Evolutionary conservation across 129 eudicot genomes (phyloP).

Genomic region (Chrysanthemum seticuspe): DNA sequence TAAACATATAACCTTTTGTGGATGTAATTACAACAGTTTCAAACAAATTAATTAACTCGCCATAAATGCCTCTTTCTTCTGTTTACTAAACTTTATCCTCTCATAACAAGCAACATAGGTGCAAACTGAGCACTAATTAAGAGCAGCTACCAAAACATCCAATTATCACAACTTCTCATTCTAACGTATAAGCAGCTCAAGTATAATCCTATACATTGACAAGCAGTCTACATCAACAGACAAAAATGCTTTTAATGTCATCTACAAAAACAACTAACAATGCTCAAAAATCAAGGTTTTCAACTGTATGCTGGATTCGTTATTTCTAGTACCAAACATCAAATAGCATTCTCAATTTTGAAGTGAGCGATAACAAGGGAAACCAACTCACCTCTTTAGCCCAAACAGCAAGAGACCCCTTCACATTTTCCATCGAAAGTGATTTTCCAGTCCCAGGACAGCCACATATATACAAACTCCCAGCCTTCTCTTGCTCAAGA

Average conservation of each 20-base stretch:
- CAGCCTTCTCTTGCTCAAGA: conserved; percentile 59
- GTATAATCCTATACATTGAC: background rate
- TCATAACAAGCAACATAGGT: too few relatives aligned
- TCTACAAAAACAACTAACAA: background rate
- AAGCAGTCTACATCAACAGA: background rate
- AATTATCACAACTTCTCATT: background rate
- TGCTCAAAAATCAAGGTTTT: too few relatives aligned
- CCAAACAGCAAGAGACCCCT: conserved; percentile 56
- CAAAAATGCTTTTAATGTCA: background rate
- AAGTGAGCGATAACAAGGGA: background rate
- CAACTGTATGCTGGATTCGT: background rate
- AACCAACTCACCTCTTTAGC: conserved; percentile 65
- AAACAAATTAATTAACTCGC: background rate
- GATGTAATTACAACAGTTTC: background rate
- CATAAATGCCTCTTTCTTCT: background rate
- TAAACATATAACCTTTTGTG: background rate
- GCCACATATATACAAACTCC: conserved; percentile 78
- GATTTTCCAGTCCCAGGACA: conserved; percentile 88
- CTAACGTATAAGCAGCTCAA: background rate
- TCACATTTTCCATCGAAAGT: conserved; percentile 66
- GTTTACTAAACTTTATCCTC: background rate
- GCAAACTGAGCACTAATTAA: background rate
- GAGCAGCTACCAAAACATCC: background rate
- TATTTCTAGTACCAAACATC: background rate
- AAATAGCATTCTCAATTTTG: background rate